A percentile compares a stretch with the other conserved stretches of the same genome.
phyloP scores from a whole-genome alignment of 2,329 filamentous ascomycete genomes.

The Fusarium austroafricanum region DNA sequence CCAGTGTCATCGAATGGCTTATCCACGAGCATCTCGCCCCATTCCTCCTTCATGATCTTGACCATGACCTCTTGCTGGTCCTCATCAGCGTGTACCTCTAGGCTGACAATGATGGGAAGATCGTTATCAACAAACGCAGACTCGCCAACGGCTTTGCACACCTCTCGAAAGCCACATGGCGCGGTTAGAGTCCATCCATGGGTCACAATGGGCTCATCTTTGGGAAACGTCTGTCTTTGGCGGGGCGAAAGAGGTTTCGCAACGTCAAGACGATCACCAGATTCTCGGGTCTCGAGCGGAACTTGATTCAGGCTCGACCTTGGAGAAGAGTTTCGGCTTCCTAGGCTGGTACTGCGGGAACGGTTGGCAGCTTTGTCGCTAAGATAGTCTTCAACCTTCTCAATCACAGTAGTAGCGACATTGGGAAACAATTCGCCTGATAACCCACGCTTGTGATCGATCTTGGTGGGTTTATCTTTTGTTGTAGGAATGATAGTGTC shows the following conservation, averaged over 20 bases:
- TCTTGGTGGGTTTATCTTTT: conserved; percentile 54
- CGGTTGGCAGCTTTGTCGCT: conserved; percentile 49
- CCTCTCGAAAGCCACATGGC: conserved; percentile 86
- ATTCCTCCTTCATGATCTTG: conserved; percentile 90
- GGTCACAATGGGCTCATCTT: conserved; percentile 80
- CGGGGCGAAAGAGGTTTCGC: conserved; percentile 41
- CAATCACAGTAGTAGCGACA: conserved; percentile 56
- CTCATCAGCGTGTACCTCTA: conserved; percentile 87
- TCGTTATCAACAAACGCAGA: conserved; percentile 81
- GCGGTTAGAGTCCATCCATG: conserved; percentile 87
- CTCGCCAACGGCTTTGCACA: conserved; percentile 83
- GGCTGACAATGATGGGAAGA: conserved; percentile 88
- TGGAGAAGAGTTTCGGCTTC: conserved; percentile 50
- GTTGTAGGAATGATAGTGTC: conserved; percentile 55
- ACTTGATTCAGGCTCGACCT: conserved; percentile 46
- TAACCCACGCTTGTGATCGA: conserved; percentile 59
- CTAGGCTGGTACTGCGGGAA: conserved; percentile 56
- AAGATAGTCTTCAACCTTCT: conserved; percentile 51
- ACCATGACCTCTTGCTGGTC: conserved; percentile 94
- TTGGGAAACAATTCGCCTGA: conserved; percentile 61
- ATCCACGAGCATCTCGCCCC: conserved; percentile 80
- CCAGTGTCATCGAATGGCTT: conserved; percentile 61
- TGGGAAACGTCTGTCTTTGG: conserved; percentile 47
- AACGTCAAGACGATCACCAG: conserved; percentile 51
- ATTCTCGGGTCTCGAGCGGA: conserved; percentile 48